A percentile compares a stretch with the other conserved stretches of the same genome.
Conservation (phyloP, 768 basidiomycete species). For the Mrakia blollopis region DNA sequence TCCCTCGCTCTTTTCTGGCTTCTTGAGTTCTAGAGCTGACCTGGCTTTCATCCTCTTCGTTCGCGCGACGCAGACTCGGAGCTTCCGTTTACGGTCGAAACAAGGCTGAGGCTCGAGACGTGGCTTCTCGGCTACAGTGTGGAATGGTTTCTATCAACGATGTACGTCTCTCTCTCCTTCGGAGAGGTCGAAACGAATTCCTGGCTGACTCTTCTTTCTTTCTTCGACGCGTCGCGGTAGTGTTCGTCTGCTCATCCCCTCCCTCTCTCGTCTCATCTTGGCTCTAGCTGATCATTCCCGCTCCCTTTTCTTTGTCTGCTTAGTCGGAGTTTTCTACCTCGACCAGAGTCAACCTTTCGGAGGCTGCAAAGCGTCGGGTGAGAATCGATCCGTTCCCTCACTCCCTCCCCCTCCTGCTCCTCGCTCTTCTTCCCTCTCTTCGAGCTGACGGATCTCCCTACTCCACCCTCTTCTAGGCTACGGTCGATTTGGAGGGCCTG, state of each 20-base stretch:
- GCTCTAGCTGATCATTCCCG: background rate
- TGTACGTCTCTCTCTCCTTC: slow-evolving; percentile 43
- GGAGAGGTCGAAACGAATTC: too few species aligned
- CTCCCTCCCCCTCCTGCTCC: too few species aligned
- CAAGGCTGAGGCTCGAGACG: slow-evolving; percentile 66
- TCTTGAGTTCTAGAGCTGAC: background rate
- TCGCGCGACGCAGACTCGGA: slow-evolving; percentile 62
- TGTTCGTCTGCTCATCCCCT: background rate
- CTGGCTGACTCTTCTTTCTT: background rate
- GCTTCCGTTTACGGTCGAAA: slow-evolving; percentile 91
- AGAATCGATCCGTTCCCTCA: background rate
- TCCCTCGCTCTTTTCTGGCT: background rate
- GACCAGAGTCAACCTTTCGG: slow-evolving; percentile 94
- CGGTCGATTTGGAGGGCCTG: slow-evolving; percentile 90
- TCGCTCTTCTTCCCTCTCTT: background rate
- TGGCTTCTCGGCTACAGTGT: slow-evolving; percentile 77
- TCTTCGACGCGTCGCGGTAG: background rate
- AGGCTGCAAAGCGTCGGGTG: slow-evolving; percentile 78
- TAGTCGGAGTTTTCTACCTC: slow-evolving; percentile 53
- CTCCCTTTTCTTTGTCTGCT: background rate
- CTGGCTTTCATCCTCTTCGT: background rate
- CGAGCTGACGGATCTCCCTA: background rate
- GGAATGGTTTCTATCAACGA: slow-evolving; percentile 98
- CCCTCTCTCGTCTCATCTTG: background rate
- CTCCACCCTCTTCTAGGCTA: slow-evolving; percentile 47